Conservation (phyloP, 2,329 filamentous ascomycete genomes). For the Alternaria panax region DNA sequence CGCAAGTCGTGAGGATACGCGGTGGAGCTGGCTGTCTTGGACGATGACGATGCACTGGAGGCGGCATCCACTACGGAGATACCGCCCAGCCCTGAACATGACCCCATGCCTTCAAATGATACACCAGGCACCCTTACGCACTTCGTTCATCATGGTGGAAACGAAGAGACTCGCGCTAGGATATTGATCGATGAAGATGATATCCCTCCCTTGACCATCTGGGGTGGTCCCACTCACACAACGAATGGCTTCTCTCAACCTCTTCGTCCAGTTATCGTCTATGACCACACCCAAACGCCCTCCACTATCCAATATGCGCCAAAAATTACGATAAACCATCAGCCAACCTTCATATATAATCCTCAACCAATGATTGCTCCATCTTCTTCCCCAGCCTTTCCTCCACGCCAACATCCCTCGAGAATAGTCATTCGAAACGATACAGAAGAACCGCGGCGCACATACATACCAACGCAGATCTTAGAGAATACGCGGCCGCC, state of each 20-base stretch:
- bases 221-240: no score
- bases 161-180: background rate
- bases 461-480: no score
- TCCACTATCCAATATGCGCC: background rate
- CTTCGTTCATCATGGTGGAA: background rate
- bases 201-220: no score
- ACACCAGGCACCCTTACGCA: background rate
- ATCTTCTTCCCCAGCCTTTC: no score
- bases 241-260: background rate
- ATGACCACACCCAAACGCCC: background rate
- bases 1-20: background rate
- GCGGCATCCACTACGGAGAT: background rate
- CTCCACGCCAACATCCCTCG: no score
- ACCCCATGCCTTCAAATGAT: background rate
- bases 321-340: no score
- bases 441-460: background rate
- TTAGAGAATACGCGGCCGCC: no score
- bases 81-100: background rate
- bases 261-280: background rate
- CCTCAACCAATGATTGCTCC: background rate
- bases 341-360: background rate
- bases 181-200: no score
- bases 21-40: background rate
- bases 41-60: background rate
- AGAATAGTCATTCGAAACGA: background rate